Percentiles rank a stretch among this genome's conserved stretches.
These are phyloP conservation scores for Aspergillus nanangensis DNA, from an alignment of 495 filamentous ascomycete genomes.

Conservation along the genomic window DNA sequence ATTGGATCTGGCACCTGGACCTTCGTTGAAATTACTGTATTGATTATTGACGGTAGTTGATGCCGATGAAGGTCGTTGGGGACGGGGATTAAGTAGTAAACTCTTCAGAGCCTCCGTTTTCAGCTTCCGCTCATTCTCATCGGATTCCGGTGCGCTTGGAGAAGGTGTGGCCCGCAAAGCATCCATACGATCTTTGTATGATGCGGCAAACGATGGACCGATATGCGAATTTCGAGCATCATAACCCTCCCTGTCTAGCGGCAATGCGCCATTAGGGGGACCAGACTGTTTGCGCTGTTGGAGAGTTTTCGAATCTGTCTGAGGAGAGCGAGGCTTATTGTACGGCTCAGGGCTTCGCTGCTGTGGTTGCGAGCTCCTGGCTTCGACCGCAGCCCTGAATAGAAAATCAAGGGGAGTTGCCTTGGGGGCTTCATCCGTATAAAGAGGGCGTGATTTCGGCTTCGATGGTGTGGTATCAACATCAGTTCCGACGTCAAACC, in stretches of 20 bases:
- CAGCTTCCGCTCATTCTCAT: conserved; percentile 36
- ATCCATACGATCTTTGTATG: conserved; percentile 62
- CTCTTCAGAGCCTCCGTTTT: conserved; percentile 46
- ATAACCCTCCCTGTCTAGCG: conserved; percentile 61
- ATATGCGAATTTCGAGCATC: conserved; percentile 39
- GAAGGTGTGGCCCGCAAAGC: conserved; percentile 39
- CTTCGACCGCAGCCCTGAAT: conserved; percentile 78
- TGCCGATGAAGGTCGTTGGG: conserved; percentile 32
- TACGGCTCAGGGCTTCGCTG: conserved; percentile 43
- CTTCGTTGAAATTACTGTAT: conserved; percentile 8
- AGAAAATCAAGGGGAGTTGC: conserved; percentile 83
- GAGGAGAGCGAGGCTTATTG: conserved; percentile 29
- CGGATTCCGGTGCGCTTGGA: conserved; percentile 15
- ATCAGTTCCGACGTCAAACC: conserved; percentile 28
- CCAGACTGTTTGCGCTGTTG: conserved; percentile 29
- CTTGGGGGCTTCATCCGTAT: conserved; percentile 35
- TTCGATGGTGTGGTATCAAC: conserved; percentile 41
- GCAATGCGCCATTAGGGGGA: conserved; percentile 53
- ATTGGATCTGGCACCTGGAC: conserved; percentile 12
- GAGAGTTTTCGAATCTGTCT: conserved; percentile 29
- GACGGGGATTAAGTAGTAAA: conserved; percentile 41
- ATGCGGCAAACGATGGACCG: conserved; percentile 62
- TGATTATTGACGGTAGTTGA: conserved; percentile 17
- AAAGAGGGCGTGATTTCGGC: conserved; percentile 22
- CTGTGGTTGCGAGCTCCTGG: conserved; percentile 36